Evolutionary conservation across 1,284 basidiomycete genomes (phyloP).

Genomic region (Trametes polyzona): DNA sequence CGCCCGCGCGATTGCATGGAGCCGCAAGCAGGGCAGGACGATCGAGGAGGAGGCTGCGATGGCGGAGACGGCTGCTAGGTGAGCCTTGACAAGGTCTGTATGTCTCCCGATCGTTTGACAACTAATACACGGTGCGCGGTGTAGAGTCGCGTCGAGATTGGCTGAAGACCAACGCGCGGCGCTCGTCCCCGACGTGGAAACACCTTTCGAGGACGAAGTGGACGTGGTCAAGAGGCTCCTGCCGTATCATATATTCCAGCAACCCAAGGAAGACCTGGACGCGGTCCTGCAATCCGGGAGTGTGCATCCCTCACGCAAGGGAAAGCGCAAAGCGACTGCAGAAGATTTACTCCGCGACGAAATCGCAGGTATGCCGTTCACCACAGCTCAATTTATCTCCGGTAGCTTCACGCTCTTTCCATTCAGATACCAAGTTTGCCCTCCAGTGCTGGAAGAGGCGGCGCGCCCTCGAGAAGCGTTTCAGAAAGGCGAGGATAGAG

Average conservation of each 20-base stretch:
- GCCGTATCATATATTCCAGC: conserved; percentile 78
- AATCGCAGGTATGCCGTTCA: conserved; percentile 51
- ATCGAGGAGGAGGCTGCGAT: conserved; percentile 52
- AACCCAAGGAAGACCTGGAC: conserved; percentile 65
- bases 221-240: conserved; percentile 70
- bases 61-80: conserved; percentile 54
- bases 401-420: not conserved
- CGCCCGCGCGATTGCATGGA: conserved; percentile 24
- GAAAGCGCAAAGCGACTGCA: conserved; percentile 62
- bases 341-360: conserved; percentile 49
- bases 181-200: conserved; percentile 66
- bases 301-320: conserved; percentile 33
- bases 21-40: conserved; percentile 43
- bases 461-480: conserved; percentile 57
- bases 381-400: not conserved
- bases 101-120: not conserved
- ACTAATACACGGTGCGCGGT: not conserved
- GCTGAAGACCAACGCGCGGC: conserved; percentile 63
- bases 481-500: conserved; percentile 53
- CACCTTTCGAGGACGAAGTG: conserved; percentile 60
- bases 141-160: conserved; percentile 60
- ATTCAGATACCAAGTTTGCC: conserved; percentile 65
- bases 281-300: conserved; percentile 22
- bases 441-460: conserved; percentile 65
- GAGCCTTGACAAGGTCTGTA: conserved; percentile 14